Conservation (phyloP, 306 rosid genomes). For the Heteromeles arbutifolia region DNA sequence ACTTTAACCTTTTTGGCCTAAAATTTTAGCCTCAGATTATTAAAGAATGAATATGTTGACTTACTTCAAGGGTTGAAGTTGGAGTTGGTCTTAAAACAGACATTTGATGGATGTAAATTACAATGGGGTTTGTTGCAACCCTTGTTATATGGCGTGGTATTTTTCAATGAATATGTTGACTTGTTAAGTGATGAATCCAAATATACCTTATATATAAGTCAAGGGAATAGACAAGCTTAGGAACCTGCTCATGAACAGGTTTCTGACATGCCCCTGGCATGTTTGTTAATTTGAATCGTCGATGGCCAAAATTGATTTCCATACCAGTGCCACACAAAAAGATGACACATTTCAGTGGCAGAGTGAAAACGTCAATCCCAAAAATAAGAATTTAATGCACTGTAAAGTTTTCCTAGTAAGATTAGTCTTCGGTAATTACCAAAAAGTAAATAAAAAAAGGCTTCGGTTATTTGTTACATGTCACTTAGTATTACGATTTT, state of each 20-base stretch:
- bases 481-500: too few species aligned
- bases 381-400: background rate
- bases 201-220: background rate
- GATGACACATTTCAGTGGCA: background rate
- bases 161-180: background rate
- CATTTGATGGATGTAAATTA: too few species aligned
- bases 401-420: background rate
- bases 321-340: background rate
- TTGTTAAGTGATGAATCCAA: background rate
- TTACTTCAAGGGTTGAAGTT: too few species aligned
- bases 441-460: too few species aligned
- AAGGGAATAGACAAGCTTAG: background rate
- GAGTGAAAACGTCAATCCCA: background rate
- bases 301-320: background rate
- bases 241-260: background rate
- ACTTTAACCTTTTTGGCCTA: too few species aligned
- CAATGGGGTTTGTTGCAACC: background rate
- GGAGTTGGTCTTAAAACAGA: too few species aligned
- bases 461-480: too few species aligned
- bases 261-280: background rate
- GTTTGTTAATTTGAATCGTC: background rate
- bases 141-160: too few species aligned
- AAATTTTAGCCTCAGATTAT: too few species aligned
- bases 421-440: background rate
- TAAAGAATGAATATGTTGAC: too few species aligned